phyloP scores from a whole-genome alignment of 2,329 filamentous ascomycete genomes.

The Trichothecium roseum region DNA sequence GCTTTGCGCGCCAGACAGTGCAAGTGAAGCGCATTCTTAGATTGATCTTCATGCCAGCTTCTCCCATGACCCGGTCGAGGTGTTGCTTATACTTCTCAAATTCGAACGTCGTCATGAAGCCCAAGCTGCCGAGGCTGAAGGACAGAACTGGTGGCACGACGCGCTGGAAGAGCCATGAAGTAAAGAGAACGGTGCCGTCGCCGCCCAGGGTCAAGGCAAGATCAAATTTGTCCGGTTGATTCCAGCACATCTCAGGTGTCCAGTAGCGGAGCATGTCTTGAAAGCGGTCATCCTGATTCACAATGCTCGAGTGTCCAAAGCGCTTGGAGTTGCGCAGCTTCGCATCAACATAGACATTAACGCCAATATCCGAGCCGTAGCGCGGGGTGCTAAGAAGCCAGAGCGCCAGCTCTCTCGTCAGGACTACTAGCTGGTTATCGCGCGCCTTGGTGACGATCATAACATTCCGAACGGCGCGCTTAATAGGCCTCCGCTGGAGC shows the following conservation, averaged over 20 bases:
- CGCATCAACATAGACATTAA: constrained; percentile 97
- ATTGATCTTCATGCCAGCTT: constrained; percentile 92
- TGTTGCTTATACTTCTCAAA: constrained; percentile 83
- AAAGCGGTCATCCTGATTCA: constrained; percentile 66
- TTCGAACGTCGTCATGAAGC: constrained; percentile 82
- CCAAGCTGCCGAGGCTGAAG: constrained; percentile 74
- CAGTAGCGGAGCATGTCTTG: constrained; percentile 84
- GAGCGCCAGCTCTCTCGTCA: constrained; percentile 77
- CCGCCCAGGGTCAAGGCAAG: constrained; percentile 81
- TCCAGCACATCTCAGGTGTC: constrained; percentile 94
- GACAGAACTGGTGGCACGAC: constrained; percentile 77
- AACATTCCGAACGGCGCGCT: constrained; percentile 80
- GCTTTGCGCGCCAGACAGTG: constrained; percentile 69
- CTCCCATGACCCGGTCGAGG: constrained; percentile 82
- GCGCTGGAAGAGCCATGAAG: constrained; percentile 85
- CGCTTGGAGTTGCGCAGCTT: constrained; percentile 83
- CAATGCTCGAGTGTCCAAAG: constrained; percentile 65
- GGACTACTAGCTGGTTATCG: constrained; percentile 82
- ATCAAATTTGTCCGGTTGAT: constrained; percentile 88
- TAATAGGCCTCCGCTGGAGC: constrained; percentile 83
- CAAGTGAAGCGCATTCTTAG: constrained; percentile 98
- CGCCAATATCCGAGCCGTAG: constrained; percentile 80
- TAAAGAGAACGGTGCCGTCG: constrained; percentile 80
- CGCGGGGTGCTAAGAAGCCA: constrained; percentile 86
- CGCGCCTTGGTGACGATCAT: constrained; percentile 99